Base-by-base conservation (phyloP, 139 green algal genomes). In the Chlorella sp. region DNA sequence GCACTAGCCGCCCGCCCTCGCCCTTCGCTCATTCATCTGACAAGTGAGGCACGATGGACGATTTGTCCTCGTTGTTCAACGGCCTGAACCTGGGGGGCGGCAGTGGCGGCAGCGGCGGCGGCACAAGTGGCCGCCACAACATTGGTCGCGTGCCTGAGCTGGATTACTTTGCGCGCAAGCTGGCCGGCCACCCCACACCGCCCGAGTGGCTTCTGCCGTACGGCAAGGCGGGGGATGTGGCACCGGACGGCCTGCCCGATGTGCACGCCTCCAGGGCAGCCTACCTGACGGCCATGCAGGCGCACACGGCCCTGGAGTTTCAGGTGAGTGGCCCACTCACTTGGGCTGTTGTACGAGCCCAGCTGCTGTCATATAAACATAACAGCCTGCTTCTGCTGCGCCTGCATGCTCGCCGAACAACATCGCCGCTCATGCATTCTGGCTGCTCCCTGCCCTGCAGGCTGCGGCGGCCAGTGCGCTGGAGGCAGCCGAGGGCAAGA, bases 151-250 rank as follows among this genome's bases (percentile, higher is more conserved):
- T 81, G 16, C 75, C 75, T 26, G 51, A 81, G 75, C 75, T 81
- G 30, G 75, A 81, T 54, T 81, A 81, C 75, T 81, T 81, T 81
- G 75, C 75, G 4, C 54, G 75, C 54, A 67, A 81, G 34, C 34
- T 54, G 13, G 51, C 51, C 1, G 30, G 32, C 0, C 32, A 5
- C 26, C 6, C 6, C 6, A 32, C 17, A n/a, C 51, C 73, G 7
- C 16, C 32, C 16, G 16, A 48, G 34, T 46, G 51, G 75, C 3
- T 2, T 6, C 75, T 81, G 48, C 51, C 51, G 16, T 81, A 40
- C 22, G 75, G 75, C 48, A 81, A 81, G 75, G 75, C 51, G 34
- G 75, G 75, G 17, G 14, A 81, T 40, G 69, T 40, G 41, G 41
- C 64, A 41, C 19, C 41, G 4, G 70, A 20, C 5, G 34, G n/a